A percentile compares a stretch with the other conserved stretches of the same genome.
Evolutionary conservation across 2,329 filamentous ascomycete genomes (phyloP).

Genomic region (Colletotrichum cuscutae): DNA sequence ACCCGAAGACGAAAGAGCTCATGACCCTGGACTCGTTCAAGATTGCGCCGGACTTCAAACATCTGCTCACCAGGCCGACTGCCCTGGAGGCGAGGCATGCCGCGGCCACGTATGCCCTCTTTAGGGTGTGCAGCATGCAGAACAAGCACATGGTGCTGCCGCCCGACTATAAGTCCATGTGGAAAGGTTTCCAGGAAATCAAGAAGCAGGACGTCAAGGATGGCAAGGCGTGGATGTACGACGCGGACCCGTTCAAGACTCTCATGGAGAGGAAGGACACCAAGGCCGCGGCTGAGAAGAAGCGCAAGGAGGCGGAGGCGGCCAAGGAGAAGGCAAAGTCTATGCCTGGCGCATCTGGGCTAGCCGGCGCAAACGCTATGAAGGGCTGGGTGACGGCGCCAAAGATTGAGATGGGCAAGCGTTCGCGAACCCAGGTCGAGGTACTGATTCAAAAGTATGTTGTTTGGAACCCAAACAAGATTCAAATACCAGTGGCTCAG

Average conservation of each 20-base stretch:
- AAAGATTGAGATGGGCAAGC: constrained; percentile 92
- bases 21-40: constrained; percentile 83
- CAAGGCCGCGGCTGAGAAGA: constrained; percentile 81
- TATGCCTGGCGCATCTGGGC: constrained; percentile 67
- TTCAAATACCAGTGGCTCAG: constrained; percentile 69
- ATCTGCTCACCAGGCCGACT: constrained; percentile 79
- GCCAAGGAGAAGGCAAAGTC: constrained; percentile 75
- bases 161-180: constrained; percentile 87
- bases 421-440: constrained; percentile 83
- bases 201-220: constrained; percentile 85
- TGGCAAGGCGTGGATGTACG: constrained; percentile 88
- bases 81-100: constrained; percentile 93
- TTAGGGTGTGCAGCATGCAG: constrained; percentile 92
- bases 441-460: constrained; percentile 79
- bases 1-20: constrained; percentile 84
- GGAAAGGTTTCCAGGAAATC: constrained; percentile 88
- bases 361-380: constrained; percentile 62
- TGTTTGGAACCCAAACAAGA: constrained; percentile 86
- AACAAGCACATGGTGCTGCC: constrained; percentile 96
- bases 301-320: constrained; percentile 76
- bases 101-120: constrained; percentile 90
- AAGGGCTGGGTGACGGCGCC: constrained; percentile 86
- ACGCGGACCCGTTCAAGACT: constrained; percentile 91
- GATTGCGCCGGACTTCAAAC: constrained; percentile 79
- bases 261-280: constrained; percentile 83